Percentiles rank a stretch among this genome's conserved stretches.
Conservation (phyloP, 371 early-diverging fungal species). For the Cokeromyces recurvatus region DNA sequence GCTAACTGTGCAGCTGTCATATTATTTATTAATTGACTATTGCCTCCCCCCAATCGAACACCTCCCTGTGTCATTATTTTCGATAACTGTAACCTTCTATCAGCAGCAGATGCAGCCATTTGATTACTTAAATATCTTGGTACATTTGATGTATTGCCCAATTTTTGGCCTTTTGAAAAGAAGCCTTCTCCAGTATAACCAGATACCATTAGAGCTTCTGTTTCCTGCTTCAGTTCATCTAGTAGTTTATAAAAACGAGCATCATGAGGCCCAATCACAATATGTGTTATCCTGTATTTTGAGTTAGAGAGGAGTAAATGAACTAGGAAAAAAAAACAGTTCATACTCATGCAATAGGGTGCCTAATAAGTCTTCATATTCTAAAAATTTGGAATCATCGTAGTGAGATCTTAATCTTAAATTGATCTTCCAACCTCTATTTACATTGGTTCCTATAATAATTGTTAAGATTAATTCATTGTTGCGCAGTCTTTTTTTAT, state of each 20-base stretch:
- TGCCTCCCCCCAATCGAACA: constrained; percentile 36
- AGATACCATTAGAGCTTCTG: constrained; percentile 35
- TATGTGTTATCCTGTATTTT: constrained; percentile 48
- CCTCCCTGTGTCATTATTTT: constrained; percentile 54
- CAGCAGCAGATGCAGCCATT: constrained; percentile 47
- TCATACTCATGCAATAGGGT: constrained; percentile 63
- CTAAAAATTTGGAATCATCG: constrained; percentile 45
- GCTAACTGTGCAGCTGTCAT: constrained; percentile 37
- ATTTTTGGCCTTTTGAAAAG: constrained; percentile 27
- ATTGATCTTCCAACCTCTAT: constrained; percentile 52
- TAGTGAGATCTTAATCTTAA: constrained; percentile 51
- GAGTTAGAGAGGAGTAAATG: not conserved
- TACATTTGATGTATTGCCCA: constrained; percentile 28
- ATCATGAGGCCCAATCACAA: constrained; percentile 62
- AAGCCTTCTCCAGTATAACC: constrained; percentile 55
- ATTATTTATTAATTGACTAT: not conserved
- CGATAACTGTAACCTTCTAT: constrained; percentile 31
- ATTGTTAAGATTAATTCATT: not conserved
- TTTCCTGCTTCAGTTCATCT: constrained; percentile 51
- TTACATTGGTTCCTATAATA: constrained; percentile 54
- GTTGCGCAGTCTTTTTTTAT: not conserved
- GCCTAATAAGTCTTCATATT: constrained; percentile 56
- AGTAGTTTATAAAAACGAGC: constrained; percentile 54
- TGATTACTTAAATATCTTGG: constrained; percentile 9
- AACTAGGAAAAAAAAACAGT: not conserved